These are phyloP conservation scores for Acanthamoeba lenticulata DNA, from an alignment of 208 protist genomes.

Conservation along the genomic window DNA sequence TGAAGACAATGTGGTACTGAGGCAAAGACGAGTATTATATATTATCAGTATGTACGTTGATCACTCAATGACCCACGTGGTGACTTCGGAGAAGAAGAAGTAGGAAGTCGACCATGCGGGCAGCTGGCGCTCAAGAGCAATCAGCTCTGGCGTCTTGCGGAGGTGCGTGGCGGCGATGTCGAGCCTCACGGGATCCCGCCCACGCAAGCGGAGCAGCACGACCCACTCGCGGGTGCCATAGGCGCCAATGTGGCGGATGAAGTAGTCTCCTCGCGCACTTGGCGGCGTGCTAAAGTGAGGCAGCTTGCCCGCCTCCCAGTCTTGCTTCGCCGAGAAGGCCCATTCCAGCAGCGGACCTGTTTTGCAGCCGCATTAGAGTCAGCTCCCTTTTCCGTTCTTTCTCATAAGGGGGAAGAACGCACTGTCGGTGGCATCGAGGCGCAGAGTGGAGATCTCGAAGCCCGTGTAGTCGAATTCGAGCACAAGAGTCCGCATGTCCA, in stretches of 20 bases:
- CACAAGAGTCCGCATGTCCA: not conserved
- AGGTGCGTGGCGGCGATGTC: conserved; percentile 52
- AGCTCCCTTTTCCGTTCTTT: not conserved
- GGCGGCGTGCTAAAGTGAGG: conserved; percentile 38
- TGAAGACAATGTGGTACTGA: too few species aligned
- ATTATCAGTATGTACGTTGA: not conserved
- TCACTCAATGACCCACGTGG: conserved; percentile 42
- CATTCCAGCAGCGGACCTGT: conserved; percentile 38
- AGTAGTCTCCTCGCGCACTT: conserved; percentile 17
- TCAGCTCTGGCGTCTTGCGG: not conserved
- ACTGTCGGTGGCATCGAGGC: conserved; percentile 58
- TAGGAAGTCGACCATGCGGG: conserved; percentile 32
- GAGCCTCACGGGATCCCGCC: conserved; percentile 5
- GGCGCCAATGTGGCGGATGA: conserved; percentile 48
- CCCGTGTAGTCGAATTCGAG: conserved; percentile 37
- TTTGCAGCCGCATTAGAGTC: not conserved
- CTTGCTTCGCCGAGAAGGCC: not conserved
- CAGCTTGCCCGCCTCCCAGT: not conserved
- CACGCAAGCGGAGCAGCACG: not conserved
- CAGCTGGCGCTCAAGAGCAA: not conserved
- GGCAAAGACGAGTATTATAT: too few species aligned
- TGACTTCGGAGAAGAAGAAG: conserved; percentile 59
- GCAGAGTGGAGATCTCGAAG: conserved; percentile 44
- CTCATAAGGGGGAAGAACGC: not conserved
- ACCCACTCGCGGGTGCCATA: conserved; percentile 42